These are phyloP conservation scores for Candida chauliodis DNA, from an alignment of 805 yeast genomes.

Conservation along the genomic window DNA sequence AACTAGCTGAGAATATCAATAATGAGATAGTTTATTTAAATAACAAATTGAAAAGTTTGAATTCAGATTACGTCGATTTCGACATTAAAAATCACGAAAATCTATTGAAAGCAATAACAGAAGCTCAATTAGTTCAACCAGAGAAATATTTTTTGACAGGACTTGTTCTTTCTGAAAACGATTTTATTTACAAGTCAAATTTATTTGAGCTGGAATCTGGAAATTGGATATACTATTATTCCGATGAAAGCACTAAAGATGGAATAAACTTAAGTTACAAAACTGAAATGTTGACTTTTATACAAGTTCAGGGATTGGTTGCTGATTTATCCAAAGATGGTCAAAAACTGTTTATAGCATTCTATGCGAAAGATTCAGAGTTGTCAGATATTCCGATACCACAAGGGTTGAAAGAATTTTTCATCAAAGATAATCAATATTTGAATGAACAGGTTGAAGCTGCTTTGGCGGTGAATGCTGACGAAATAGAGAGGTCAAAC, in stretches of 20 bases:
- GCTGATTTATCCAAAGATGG: constrained; percentile 13
- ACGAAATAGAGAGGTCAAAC: not conserved
- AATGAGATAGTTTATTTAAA: constrained; percentile 14
- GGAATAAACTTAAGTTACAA: constrained; percentile 15
- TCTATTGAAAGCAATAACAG: constrained; percentile 11
- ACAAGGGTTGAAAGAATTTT: constrained; percentile 14
- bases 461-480: not conserved
- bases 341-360: constrained; percentile 13
- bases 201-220: constrained; percentile 11
- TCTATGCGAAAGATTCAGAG: constrained; percentile 17
- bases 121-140: constrained; percentile 11
- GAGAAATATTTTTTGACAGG: constrained; percentile 26
- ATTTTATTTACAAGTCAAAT: constrained; percentile 23
- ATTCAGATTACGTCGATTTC: constrained; percentile 12
- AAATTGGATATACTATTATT: constrained; percentile 21
- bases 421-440: constrained; percentile 15
- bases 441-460: constrained; percentile 3
- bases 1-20: constrained; percentile 18
- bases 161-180: constrained; percentile 27
- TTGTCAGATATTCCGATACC: constrained; percentile 7
- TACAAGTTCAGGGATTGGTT: constrained; percentile 15
- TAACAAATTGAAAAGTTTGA: constrained; percentile 17
- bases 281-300: constrained; percentile 19
- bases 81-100: constrained; percentile 21
- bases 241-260: constrained; percentile 5